Evolutionary conservation across 345 rosid genomes (phyloP).

Genomic region (Populus simonii): DNA sequence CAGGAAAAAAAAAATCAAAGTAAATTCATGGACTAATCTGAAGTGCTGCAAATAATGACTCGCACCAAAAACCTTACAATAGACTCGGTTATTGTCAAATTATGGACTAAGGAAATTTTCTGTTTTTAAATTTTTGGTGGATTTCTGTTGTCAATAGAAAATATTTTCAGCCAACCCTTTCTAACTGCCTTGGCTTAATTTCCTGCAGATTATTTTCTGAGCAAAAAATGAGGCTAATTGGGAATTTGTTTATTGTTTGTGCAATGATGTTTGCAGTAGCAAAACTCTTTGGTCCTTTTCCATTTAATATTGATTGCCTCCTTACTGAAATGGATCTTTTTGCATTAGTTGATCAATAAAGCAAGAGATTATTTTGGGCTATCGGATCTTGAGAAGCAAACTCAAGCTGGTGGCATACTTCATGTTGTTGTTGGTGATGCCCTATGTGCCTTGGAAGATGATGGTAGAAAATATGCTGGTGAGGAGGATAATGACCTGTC

Average conservation of each 20-base stretch:
- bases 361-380: slow-evolving; percentile 63
- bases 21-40: neutral
- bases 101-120: neutral
- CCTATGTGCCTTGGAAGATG: slow-evolving; percentile 36
- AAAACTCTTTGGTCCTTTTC: neutral
- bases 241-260: neutral
- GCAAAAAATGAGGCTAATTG: neutral
- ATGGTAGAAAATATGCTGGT: slow-evolving; percentile 60
- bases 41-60: neutral
- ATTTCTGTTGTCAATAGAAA: neutral
- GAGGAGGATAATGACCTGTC: slow-evolving; percentile 7
- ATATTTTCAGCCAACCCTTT: neutral
- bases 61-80: neutral
- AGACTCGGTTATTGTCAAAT: too few species aligned
- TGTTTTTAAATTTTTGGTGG: neutral
- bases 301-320: neutral
- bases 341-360: slow-evolving; percentile 60
- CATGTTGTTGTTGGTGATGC: slow-evolving; percentile 59
- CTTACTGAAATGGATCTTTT: slow-evolving; percentile 3
- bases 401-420: slow-evolving; percentile 54
- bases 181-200: neutral
- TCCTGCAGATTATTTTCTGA: neutral
- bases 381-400: slow-evolving; percentile 60
- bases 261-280: neutral
- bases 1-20: too few species aligned